Conservation (phyloP, 306 rosid genomes). For the Rosa persica region DNA sequence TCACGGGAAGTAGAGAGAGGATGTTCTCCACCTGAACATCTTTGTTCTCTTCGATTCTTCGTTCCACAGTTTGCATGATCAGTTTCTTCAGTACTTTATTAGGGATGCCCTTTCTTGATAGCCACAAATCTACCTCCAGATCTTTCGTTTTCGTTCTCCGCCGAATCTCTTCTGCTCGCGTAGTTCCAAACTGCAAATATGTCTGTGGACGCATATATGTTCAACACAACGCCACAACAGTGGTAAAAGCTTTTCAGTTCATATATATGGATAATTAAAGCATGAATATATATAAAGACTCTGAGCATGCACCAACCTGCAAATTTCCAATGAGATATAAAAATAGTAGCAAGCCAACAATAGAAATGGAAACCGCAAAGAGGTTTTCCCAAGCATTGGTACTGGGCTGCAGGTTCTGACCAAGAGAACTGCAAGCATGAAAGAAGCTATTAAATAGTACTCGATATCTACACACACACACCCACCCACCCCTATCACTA, state of each 20-base stretch:
- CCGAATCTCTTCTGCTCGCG: not conserved
- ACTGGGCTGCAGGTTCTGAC: not conserved
- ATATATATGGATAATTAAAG: too few relatives aligned
- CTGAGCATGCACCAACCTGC: not conserved
- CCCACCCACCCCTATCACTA: too few relatives aligned
- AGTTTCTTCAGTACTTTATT: not conserved
- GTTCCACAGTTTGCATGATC: slow-evolving; percentile 7
- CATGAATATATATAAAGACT: too few relatives aligned
- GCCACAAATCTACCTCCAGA: not conserved
- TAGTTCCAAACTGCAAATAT: not conserved
- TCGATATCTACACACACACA: too few relatives aligned
- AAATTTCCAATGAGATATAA: not conserved
- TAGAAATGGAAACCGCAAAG: not conserved
- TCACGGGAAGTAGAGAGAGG: slow-evolving; percentile 60
- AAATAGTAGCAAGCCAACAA: not conserved
- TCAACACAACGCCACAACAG: too few relatives aligned
- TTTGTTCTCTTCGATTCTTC: slow-evolving; percentile 6
- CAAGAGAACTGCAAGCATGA: not conserved
- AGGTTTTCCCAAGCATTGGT: not conserved
- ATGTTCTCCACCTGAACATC: slow-evolving; percentile 31
- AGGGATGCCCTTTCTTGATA: not conserved
- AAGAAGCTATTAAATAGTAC: not conserved
- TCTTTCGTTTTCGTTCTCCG: not conserved
- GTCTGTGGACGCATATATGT: not conserved
- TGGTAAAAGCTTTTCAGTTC: not conserved